Base-by-base conservation (phyloP, 2,329 filamentous ascomycete genomes). In the Blumeriella jaapii region DNA sequence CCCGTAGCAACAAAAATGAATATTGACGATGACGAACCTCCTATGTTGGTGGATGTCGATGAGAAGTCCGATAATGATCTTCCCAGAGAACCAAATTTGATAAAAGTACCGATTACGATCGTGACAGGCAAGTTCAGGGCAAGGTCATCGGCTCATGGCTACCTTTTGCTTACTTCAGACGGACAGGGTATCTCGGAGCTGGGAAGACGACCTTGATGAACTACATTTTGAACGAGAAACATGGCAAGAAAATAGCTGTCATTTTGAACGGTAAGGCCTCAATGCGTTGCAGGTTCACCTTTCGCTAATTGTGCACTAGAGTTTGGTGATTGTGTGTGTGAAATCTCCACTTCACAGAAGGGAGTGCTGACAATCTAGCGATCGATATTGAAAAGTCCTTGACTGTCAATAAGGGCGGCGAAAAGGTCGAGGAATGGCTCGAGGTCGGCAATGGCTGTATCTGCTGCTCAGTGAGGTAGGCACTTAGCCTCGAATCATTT, bases 161-260 rank as follows among this genome's bases (percentile, higher is more conserved):
- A 17, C 27, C 9, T 7, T 24, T 31, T 25, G 20, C 28, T 42
- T 12, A 42, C 31, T 24, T 26, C 26, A 9, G 8, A 15, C n/a
- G 30, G 22, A 16, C 44, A 91, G 85, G 91, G 3, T 98, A 98
- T 54, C 71, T 98, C 3, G 91, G 91, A 12, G 85, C 91, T 6
- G 91, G 91, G 12, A 98, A 98, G 61, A 96, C 89, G 0, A 96
- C 89, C 0, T 61, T 96, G 18, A 66, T 98, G 39, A 96, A 98
- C 58, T 94, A 96, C 58, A 96, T 98, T 42, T 66, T 98, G 34
- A 93, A 82, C 17, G 86, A 87, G 39, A 79, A 89, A 42, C 91
- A 98, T 68, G 89, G 89, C 58, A 96, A 96, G 68, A 94, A 86
- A 54, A 91, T 98, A 57, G 91, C 91, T 8, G 91, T 98, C 10